These are phyloP conservation scores for Hygrocybe punicea DNA, from an alignment of 768 basidiomycete genomes.

Conservation along the genomic window DNA sequence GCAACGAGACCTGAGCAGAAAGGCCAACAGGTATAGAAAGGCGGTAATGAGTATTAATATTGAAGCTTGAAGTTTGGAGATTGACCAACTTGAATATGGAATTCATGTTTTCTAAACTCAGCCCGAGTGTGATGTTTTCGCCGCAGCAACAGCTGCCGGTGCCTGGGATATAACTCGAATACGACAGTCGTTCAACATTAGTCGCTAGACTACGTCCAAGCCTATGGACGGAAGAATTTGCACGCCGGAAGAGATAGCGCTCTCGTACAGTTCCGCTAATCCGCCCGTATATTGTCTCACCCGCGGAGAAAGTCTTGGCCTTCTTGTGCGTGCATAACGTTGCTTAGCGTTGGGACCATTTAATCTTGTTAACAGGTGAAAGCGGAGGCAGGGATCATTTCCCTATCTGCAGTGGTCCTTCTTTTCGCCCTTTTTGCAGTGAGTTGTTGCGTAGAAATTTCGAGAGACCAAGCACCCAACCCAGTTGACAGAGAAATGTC, in stretches of 20 bases:
- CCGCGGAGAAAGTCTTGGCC: constrained; percentile 1
- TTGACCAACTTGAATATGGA: too few species aligned
- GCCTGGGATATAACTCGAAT: too few species aligned
- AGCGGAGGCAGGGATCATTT: background rate
- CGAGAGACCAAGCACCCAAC: too few species aligned
- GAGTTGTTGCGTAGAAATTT: background rate
- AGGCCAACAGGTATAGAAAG: too few species aligned
- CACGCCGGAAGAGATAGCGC: background rate
- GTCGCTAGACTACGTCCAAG: background rate
- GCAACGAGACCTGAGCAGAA: too few species aligned
- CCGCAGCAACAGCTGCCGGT: too few species aligned
- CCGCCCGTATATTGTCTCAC: constrained; percentile 2
- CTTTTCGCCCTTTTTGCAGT: constrained; percentile 2
- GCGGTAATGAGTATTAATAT: too few species aligned
- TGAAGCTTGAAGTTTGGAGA: too few species aligned
- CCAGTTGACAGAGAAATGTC: constrained; percentile 1
- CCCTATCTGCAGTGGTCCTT: background rate
- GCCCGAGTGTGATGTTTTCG: too few species aligned
- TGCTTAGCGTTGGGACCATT: background rate
- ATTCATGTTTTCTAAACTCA: too few species aligned
- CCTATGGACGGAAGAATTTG: background rate
- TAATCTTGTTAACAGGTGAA: background rate
- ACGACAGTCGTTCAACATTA: too few species aligned
- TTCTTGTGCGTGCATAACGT: background rate
- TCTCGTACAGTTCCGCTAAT: background rate